Evolutionary conservation across 768 basidiomycete species (phyloP).

Genomic region (Suillus ampliporus): DNA sequence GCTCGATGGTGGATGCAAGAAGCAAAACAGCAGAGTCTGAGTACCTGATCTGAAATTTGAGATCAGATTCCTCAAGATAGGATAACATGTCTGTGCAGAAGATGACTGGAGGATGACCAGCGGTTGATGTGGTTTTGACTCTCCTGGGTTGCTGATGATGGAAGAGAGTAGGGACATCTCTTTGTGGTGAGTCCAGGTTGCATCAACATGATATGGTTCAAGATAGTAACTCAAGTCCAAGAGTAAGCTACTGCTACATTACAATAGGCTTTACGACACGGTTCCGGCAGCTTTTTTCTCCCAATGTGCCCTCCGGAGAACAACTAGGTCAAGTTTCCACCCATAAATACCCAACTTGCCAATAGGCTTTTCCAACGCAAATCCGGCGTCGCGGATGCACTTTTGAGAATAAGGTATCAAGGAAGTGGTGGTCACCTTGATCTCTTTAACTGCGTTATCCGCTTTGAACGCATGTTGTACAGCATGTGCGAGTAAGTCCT

Average conservation of each 20-base stretch:
- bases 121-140: constrained; percentile 41
- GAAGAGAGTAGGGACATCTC: constrained; percentile 35
- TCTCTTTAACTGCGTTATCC: constrained; percentile 45
- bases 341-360: constrained; percentile 57
- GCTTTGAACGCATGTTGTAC: constrained; percentile 59
- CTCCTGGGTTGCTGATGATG: constrained; percentile 31
- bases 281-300: constrained; percentile 27
- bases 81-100: constrained; percentile 58
- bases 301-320: constrained; percentile 55
- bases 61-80: constrained; percentile 57
- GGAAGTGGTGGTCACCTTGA: constrained; percentile 54
- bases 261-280: background rate
- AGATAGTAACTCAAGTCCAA: background rate
- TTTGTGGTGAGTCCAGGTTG: background rate
- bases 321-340: constrained; percentile 58
- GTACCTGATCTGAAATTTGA: constrained; percentile 25
- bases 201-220: background rate
- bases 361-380: constrained; percentile 49
- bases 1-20: constrained; percentile 59
- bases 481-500: constrained; percentile 69
- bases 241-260: background rate
- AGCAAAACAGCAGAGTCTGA: constrained; percentile 55
- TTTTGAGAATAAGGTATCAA: constrained; percentile 56
- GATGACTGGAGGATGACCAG: constrained; percentile 66
- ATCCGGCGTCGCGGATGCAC: constrained; percentile 53